Conservation (phyloP, 129 eudicot genomes). For the Flaveria bidentis region DNA sequence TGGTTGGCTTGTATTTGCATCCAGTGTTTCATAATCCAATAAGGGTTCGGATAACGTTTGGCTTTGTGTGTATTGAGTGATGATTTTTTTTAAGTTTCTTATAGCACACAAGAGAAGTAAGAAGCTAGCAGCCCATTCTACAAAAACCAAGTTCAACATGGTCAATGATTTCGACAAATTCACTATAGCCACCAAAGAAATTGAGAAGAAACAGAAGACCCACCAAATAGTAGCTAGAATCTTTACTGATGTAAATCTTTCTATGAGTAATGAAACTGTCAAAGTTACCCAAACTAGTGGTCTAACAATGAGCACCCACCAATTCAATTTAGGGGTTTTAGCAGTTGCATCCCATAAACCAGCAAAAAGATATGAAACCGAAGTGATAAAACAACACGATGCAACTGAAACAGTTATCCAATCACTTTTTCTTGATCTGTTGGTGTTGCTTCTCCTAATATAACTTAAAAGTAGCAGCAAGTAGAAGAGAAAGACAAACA, state of each 20-base stretch:
- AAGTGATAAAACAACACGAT: conserved; percentile 35
- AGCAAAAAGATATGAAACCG: conserved; percentile 38
- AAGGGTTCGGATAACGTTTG: conserved; percentile 38
- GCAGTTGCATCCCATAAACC: conserved; percentile 36
- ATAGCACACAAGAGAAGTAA: conserved; percentile 49
- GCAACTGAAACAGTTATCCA: conserved; percentile 35
- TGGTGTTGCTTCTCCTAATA: conserved; percentile 24
- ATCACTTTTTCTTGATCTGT: conserved; percentile 24
- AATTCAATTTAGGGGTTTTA: conserved; percentile 14
- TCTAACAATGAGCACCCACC: conserved; percentile 35
- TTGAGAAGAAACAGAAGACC: conserved; percentile 32
- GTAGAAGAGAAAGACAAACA: conserved; percentile 34
- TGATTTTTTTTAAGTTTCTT: conserved; percentile 25
- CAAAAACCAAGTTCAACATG: conserved; percentile 27
- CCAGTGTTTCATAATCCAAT: conserved; percentile 28
- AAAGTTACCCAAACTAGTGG: conserved; percentile 48
- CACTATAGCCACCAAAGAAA: conserved; percentile 32
- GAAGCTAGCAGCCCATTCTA: conserved; percentile 51
- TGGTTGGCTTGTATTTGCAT: conserved; percentile 9
- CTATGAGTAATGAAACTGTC: conserved; percentile 40
- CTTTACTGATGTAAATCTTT: conserved; percentile 39
- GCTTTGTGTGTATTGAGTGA: conserved; percentile 14
- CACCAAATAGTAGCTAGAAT: conserved; percentile 47
- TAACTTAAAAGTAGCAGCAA: conserved; percentile 26
- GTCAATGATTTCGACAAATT: conserved; percentile 15